phyloP scores from a whole-genome alignment of 1,284 basidiomycete species.

The Inonotus hispidus region DNA sequence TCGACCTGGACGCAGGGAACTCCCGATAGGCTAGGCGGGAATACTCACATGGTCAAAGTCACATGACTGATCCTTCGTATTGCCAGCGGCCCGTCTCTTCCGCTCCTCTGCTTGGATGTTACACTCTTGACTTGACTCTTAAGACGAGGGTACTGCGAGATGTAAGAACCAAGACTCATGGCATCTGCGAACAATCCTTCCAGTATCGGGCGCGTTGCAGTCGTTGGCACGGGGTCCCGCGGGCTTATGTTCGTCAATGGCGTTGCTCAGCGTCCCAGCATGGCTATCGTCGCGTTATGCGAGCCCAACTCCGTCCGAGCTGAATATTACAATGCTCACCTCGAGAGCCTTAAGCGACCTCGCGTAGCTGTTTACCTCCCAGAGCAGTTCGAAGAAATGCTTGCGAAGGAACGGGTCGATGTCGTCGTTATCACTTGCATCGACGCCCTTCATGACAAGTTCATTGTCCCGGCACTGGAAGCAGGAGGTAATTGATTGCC shows the following conservation, averaged over 20 bases:
- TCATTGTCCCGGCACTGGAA: conserved; percentile 41
- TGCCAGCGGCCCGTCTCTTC: not conserved
- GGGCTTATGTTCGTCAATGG: conserved; percentile 41
- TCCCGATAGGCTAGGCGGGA: not conserved
- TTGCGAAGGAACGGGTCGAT: conserved; percentile 42
- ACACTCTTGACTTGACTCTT: not conserved
- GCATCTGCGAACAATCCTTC: not conserved
- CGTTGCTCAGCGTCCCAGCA: conserved; percentile 35
- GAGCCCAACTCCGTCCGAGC: conserved; percentile 45
- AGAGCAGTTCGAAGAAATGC: conserved; percentile 43
- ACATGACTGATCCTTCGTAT: not conserved
- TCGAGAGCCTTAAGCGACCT: conserved; percentile 33
- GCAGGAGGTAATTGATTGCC: conserved; percentile 26
- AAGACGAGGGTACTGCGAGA: not conserved
- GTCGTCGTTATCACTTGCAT: conserved; percentile 48
- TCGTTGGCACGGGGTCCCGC: conserved; percentile 38
- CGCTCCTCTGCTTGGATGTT: not conserved
- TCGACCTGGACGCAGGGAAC: too few relatives aligned
- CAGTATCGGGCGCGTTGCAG: conserved; percentile 28
- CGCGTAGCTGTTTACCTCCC: conserved; percentile 37
- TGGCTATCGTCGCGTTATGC: conserved; percentile 41
- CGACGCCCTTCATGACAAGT: conserved; percentile 45
- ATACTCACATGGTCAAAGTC: not conserved
- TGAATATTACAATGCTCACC: conserved; percentile 41
- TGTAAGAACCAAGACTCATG: not conserved